phyloP scores from a whole-genome alignment of 2,329 filamentous ascomycete species.

The Sordariomycetes sp. region DNA sequence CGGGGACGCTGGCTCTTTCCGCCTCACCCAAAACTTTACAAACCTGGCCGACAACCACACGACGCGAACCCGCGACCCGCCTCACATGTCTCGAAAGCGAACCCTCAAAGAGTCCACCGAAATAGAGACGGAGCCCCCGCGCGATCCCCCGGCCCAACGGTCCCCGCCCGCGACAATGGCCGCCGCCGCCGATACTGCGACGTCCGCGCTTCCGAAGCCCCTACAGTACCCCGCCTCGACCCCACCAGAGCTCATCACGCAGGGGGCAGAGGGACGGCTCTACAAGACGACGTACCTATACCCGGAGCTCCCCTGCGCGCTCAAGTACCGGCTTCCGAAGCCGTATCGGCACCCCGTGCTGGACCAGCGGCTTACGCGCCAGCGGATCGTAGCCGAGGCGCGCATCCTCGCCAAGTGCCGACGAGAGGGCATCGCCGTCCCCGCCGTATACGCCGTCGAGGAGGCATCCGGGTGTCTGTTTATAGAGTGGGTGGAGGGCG shows the following conservation, averaged over 20 bases:
- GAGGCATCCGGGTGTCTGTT: slow-evolving; percentile 58
- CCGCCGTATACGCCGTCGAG: slow-evolving; percentile 61
- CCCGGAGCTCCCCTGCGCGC: slow-evolving; percentile 54
- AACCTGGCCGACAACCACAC: background rate
- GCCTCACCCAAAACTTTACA: background rate
- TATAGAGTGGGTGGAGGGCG: slow-evolving; percentile 74
- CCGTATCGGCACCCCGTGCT: slow-evolving; percentile 84
- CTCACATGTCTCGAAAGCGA: background rate
- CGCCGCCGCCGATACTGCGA: background rate
- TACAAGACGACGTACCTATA: slow-evolving; percentile 75
- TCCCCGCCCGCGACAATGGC: background rate
- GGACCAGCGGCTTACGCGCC: slow-evolving; percentile 73
- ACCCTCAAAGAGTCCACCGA: background rate
- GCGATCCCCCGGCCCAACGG: background rate
- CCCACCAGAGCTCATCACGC: slow-evolving; percentile 61
- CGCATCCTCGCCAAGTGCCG: slow-evolving; percentile 69
- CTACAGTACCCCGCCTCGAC: slow-evolving; percentile 48
- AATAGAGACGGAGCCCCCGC: background rate
- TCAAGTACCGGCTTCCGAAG: slow-evolving; percentile 88
- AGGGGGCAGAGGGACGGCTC: slow-evolving; percentile 91
- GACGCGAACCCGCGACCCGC: background rate
- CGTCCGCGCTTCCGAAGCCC: slow-evolving; percentile 45
- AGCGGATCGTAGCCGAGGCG: slow-evolving; percentile 80
- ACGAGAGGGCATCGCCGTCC: slow-evolving; percentile 69
- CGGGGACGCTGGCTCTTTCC: background rate